Evolutionary conservation across 1,139 yeast genomes (phyloP).

Genomic region (Suhomyces bolitotheri): DNA sequence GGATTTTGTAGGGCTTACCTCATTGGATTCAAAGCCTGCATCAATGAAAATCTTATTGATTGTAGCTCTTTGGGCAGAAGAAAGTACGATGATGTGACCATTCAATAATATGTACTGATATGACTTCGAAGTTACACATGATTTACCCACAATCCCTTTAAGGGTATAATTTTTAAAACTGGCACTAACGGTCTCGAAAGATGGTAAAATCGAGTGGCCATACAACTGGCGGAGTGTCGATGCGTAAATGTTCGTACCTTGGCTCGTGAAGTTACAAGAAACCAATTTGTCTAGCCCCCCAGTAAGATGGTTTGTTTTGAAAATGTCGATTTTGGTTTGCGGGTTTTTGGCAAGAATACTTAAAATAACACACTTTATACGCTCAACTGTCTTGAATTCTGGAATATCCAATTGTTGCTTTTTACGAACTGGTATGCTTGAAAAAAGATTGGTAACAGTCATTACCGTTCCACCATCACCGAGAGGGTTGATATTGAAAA

Average conservation of each 20-base stretch:
- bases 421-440: slow-evolving; percentile 59
- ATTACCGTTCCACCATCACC: slow-evolving; percentile 53
- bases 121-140: slow-evolving; percentile 30
- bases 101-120: slow-evolving; percentile 53
- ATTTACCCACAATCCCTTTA: slow-evolving; percentile 30
- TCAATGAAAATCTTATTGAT: slow-evolving; percentile 31
- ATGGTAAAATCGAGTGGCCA: slow-evolving; percentile 19
- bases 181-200: slow-evolving; percentile 23
- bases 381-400: slow-evolving; percentile 24
- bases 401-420: slow-evolving; percentile 26
- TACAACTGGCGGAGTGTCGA: slow-evolving; percentile 23
- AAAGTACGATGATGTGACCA: slow-evolving; percentile 29
- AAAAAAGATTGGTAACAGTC: slow-evolving; percentile 49
- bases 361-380: slow-evolving; percentile 5
- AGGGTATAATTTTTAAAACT: slow-evolving; percentile 26
- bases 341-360: neutral
- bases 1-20: slow-evolving; percentile 19
- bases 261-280: slow-evolving; percentile 1
- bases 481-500: neutral
- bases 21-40: slow-evolving; percentile 16
- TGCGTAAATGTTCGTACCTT: slow-evolving; percentile 15
- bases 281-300: neutral
- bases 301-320: neutral
- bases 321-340: neutral
- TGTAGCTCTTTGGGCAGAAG: slow-evolving; percentile 22